Evolutionary conservation across 73 alveolate species (phyloP), one percentile per base, ranked within the genome.

Genomic region (Paramecium biaurelia): DNA sequence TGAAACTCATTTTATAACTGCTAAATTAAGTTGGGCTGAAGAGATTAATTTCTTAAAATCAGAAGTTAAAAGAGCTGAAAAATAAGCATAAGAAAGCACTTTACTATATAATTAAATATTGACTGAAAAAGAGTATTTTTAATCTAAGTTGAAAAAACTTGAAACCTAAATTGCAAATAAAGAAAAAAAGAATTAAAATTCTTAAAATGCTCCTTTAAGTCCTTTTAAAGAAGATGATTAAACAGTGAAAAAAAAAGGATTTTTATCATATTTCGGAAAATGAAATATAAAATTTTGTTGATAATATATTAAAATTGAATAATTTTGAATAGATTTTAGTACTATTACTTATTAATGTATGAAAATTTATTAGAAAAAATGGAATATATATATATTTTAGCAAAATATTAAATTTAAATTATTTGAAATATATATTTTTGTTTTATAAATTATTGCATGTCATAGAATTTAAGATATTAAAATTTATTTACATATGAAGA

Each of bases 31-130:
- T 41, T 38, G 63, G 42, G 90, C 90, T 43, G 90, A 79, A 47
- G 90, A 79, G 5, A 18, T 45, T 3, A 24, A 79, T 24, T 79
- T 43, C 47, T 79, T 79, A 57, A 79, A 79, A 79, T 38, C 70
- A n/a, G 90, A 79, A 45, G 28, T 79, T 4, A 79, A 47, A 34
- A 79, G 90, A 47, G 70, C 90, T n/a, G 90, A 79, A 34, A 79
- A 79, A 34, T 23, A 20, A 14, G 20, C 41, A 42, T 34, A 24
- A 20, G 72, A 79, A 30, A 24, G 74, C n/a, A 43, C 45, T 14
- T 8, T 79, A 10, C 30, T 79, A 24, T 79, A 43, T 42, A 79
- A 38, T 47, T 45, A 79, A 79, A 45, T 79, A n/a, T 30, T 47
- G 26, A 45, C 90, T 5, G 90, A 79, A 42, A 79, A 79, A 18